phyloP scores from a whole-genome alignment of 306 rosid species.

The Rosa rugosa region DNA sequence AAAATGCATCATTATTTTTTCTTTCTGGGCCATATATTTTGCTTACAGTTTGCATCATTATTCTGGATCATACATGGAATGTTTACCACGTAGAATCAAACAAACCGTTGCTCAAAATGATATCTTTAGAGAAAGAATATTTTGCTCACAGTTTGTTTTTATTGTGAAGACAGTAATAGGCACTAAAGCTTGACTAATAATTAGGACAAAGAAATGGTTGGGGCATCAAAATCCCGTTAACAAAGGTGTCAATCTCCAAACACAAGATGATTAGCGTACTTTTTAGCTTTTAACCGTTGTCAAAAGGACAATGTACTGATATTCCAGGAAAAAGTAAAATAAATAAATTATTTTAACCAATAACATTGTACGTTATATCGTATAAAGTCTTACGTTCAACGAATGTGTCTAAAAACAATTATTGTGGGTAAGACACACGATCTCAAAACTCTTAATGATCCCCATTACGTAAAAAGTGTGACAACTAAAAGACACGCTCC shows the following conservation, averaged over 20 bases:
- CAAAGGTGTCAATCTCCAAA: slow-evolving; percentile 13
- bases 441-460: no score
- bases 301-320: not conserved
- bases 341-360: no score
- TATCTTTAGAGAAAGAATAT: not conserved
- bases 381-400: no score
- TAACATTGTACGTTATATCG: no score
- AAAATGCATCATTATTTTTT: slow-evolving; percentile 38
- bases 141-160: not conserved
- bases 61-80: slow-evolving; percentile 33
- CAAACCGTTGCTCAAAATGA: slow-evolving; percentile 2
- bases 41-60: slow-evolving; percentile 31
- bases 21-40: slow-evolving; percentile 36
- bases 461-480: no score
- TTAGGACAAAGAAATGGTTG: slow-evolving; percentile 5
- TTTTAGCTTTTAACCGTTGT: slow-evolving; percentile 43
- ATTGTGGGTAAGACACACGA: no score
- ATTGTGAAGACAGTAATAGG: not conserved
- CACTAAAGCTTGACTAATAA: slow-evolving; percentile 14
- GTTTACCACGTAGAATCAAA: not conserved
- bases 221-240: slow-evolving; percentile 25
- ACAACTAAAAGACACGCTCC: not conserved
- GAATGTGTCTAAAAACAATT: no score
- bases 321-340: no score
- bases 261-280: slow-evolving; percentile 27